Conservation (phyloP, 106 monocot species). For the Platanthera guangdongensis region DNA sequence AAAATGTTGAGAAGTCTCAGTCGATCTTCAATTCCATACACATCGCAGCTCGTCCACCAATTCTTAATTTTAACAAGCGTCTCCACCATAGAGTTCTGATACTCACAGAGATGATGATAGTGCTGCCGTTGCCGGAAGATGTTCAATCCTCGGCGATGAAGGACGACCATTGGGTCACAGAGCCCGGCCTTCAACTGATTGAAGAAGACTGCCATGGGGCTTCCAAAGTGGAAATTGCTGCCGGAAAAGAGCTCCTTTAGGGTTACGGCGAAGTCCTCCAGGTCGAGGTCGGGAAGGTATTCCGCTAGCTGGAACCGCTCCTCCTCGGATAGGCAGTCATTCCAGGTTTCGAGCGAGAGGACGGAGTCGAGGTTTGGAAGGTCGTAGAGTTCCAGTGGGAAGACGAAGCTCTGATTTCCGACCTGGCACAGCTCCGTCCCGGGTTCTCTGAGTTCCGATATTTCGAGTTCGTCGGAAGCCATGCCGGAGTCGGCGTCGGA, state of each 20-base stretch:
- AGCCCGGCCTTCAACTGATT: slow-evolving; percentile 33
- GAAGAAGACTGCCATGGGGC: slow-evolving; percentile 19
- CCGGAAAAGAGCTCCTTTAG: slow-evolving; percentile 58
- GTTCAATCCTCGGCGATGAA: slow-evolving; percentile 34
- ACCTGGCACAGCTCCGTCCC: slow-evolving; percentile 60
- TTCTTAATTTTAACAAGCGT: slow-evolving; percentile 35
- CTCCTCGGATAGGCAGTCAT: slow-evolving; percentile 57
- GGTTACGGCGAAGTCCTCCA: slow-evolving; percentile 43
- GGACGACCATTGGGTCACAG: slow-evolving; percentile 52
- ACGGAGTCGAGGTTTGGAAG: slow-evolving; percentile 10
- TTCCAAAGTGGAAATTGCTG: slow-evolving; percentile 65
- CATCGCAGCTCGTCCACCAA: slow-evolving; percentile 39
- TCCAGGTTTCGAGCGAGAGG: slow-evolving; percentile 45
- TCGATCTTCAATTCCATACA: slow-evolving; percentile 58
- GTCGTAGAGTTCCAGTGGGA: slow-evolving; percentile 65
- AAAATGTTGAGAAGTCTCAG: slow-evolving; percentile 32
- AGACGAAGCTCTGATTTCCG: slow-evolving; percentile 42
- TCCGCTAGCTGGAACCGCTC: slow-evolving; percentile 51
- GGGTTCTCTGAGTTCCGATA: slow-evolving; percentile 37
- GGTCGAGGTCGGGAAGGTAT: slow-evolving; percentile 74
- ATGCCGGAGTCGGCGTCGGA: slow-evolving; percentile 39
- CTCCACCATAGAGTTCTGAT: slow-evolving; percentile 75
- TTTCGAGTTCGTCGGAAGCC: slow-evolving; percentile 55
- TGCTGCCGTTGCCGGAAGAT: slow-evolving; percentile 45
- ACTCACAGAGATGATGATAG: slow-evolving; percentile 47